These are phyloP conservation scores for Carnegiea gigantea DNA, from an alignment of 179 eudicot genomes.

Conservation along the genomic window DNA sequence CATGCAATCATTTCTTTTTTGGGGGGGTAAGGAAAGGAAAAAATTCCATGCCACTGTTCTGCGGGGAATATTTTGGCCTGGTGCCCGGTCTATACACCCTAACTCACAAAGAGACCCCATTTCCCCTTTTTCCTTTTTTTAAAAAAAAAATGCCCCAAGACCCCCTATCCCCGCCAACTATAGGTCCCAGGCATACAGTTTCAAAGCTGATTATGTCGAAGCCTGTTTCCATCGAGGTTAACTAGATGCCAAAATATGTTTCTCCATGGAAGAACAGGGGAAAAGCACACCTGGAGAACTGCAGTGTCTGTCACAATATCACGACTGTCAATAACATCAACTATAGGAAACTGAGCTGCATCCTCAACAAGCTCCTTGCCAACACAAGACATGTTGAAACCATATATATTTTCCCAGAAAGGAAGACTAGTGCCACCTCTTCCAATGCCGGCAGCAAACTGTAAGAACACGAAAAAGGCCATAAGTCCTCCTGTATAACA, in stretches of 20 bases:
- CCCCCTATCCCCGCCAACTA: too few species aligned
- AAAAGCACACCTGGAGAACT: conserved; percentile 64
- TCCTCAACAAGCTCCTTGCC: conserved; percentile 84
- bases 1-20: not conserved
- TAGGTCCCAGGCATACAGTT: too few species aligned
- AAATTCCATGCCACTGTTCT: not conserved
- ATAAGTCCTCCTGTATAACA: conserved; percentile 18
- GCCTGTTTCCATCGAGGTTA: not conserved
- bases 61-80: not conserved
- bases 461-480: conserved; percentile 18
- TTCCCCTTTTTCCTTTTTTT: too few species aligned
- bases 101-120: too few species aligned
- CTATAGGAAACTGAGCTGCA: conserved; percentile 74
- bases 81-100: too few species aligned
- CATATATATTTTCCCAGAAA: conserved; percentile 94
- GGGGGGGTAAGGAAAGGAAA: not conserved
- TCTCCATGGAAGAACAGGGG: not conserved
- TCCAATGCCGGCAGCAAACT: conserved; percentile 97
- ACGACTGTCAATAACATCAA: conserved; percentile 67
- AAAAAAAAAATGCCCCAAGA: too few species aligned
- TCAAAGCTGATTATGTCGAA: too few species aligned
- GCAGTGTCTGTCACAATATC: conserved; percentile 71
- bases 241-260: not conserved
- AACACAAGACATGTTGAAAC: conserved; percentile 82
- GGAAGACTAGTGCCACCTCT: conserved; percentile 84